phyloP scores from a whole-genome alignment of 805 yeast species.

The Metschnikowia gelsemii region DNA sequence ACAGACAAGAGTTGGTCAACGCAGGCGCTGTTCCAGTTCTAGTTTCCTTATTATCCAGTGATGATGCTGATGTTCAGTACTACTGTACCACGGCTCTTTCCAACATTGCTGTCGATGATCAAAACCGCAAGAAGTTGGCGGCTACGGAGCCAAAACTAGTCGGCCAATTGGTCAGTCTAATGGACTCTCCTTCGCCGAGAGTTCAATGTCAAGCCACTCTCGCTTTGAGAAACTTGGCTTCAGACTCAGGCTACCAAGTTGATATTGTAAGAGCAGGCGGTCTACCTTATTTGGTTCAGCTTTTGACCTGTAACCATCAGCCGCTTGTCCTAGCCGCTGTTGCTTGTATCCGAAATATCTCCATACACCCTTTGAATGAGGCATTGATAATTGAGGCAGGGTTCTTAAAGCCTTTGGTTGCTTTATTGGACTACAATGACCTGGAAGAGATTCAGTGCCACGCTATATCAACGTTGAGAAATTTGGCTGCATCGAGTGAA shows the following conservation, averaged over 20 bases:
- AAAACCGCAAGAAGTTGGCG: constrained; percentile 81
- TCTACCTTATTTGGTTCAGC: constrained; percentile 84
- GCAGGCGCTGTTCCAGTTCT: constrained; percentile 98
- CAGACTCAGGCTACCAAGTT: constrained; percentile 92
- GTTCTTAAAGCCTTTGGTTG: constrained; percentile 85
- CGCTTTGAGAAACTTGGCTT: constrained; percentile 92
- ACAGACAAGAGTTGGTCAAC: constrained; percentile 92
- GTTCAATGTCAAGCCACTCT: constrained; percentile 98
- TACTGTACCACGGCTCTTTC: constrained; percentile 97
- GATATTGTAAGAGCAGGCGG: constrained; percentile 97
- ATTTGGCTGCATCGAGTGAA: constrained; percentile 93
- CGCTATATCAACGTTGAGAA: constrained; percentile 93
- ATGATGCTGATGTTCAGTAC: constrained; percentile 96
- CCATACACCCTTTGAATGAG: constrained; percentile 95
- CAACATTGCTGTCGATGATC: constrained; percentile 95
- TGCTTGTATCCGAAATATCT: constrained; percentile 95
- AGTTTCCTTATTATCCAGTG: constrained; percentile 78
- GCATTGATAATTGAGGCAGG: constrained; percentile 96
- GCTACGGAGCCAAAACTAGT: constrained; percentile 93
- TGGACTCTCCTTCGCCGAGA: constrained; percentile 91
- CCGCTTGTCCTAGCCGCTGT: constrained; percentile 95
- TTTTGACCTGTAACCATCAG: constrained; percentile 84
- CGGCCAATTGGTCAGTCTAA: constrained; percentile 77
- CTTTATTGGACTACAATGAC: constrained; percentile 76
- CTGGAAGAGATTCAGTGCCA: constrained; percentile 98